Evolutionary conservation across 2,329 filamentous ascomycete genomes (phyloP).

Genomic region (Microsporum audouinii): DNA sequence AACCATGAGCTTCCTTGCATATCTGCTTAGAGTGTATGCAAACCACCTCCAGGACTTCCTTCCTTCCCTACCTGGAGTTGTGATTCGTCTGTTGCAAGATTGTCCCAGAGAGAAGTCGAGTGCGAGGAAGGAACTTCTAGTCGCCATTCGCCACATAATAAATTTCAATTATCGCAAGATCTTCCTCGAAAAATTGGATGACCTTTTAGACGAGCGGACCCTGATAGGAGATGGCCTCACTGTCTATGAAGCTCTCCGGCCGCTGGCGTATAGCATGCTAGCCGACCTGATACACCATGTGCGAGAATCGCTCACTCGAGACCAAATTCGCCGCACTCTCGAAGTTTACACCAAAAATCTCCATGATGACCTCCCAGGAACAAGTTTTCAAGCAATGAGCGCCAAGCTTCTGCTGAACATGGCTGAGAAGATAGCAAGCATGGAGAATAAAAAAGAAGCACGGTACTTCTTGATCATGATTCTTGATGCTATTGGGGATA

Average conservation of each 20-base stretch:
- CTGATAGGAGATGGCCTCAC: slow-evolving; percentile 92
- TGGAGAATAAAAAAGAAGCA: slow-evolving; percentile 86
- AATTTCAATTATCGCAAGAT: slow-evolving; percentile 98
- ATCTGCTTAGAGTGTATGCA: slow-evolving; percentile 77
- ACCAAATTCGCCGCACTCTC: slow-evolving; percentile 90
- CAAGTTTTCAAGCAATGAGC: slow-evolving; percentile 99
- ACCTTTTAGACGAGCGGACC: slow-evolving; percentile 84
- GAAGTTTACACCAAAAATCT: slow-evolving; percentile 95
- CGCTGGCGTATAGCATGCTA: slow-evolving; percentile 94
- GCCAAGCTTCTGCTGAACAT: slow-evolving; percentile 94
- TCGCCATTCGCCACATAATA: slow-evolving; percentile 95
- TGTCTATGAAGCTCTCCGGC: slow-evolving; percentile 91
- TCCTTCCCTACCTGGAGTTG: slow-evolving; percentile 70
- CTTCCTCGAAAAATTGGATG: slow-evolving; percentile 87
- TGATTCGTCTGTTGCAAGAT: slow-evolving; percentile 82
- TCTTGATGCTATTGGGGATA: slow-evolving; percentile 92
- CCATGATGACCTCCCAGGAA: slow-evolving; percentile 90
- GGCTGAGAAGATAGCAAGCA: slow-evolving; percentile 92
- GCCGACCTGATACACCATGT: slow-evolving; percentile 97
- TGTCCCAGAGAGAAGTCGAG: slow-evolving; percentile 90
- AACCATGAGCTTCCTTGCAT: slow-evolving; percentile 97
- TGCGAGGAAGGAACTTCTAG: slow-evolving; percentile 84
- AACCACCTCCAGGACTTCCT: slow-evolving; percentile 82
- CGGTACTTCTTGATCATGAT: slow-evolving; percentile 96
- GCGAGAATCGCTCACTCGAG: slow-evolving; percentile 71